Evolutionary conservation across 768 basidiomycete species (phyloP).

Genomic region (Mycena leptocephala): DNA sequence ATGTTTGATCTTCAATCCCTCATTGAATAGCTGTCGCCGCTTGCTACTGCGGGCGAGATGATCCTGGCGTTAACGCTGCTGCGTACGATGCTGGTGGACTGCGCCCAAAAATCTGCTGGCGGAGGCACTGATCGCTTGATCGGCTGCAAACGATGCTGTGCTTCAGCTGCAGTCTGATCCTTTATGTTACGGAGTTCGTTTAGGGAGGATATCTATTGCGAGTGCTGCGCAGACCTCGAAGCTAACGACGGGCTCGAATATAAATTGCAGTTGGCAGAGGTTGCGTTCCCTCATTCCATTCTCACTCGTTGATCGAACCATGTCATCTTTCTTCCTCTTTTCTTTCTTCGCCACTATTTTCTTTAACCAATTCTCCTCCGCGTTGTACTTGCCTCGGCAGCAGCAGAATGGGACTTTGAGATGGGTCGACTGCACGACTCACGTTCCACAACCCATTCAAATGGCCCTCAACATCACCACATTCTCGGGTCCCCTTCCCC

Average conservation of each 20-base stretch:
- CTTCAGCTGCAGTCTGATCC: not conserved
- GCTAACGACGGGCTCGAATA: not conserved
- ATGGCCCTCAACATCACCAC: not conserved
- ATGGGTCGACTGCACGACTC: not conserved
- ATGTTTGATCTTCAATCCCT: not conserved
- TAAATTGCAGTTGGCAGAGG: not conserved
- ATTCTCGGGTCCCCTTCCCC: not conserved
- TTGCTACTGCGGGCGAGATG: not conserved
- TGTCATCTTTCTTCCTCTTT: not conserved
- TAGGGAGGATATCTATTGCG: not conserved
- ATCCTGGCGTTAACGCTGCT: not conserved
- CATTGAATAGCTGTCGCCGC: too few species aligned
- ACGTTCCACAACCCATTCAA: not conserved
- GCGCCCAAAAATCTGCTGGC: not conserved
- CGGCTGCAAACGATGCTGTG: not conserved
- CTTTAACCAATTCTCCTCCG: not conserved
- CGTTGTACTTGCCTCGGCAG: not conserved
- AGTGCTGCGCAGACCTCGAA: not conserved
- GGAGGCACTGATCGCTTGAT: not conserved
- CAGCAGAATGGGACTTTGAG: not conserved
- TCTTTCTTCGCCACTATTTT: not conserved
- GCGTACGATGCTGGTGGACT: not conserved
- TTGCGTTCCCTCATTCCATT: not conserved
- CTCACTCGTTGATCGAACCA: not conserved
- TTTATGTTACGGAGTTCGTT: not conserved